These are phyloP conservation scores for Phytophthora citricola DNA, from an alignment of 352 stramenopile genomes.

Conservation along the genomic window DNA sequence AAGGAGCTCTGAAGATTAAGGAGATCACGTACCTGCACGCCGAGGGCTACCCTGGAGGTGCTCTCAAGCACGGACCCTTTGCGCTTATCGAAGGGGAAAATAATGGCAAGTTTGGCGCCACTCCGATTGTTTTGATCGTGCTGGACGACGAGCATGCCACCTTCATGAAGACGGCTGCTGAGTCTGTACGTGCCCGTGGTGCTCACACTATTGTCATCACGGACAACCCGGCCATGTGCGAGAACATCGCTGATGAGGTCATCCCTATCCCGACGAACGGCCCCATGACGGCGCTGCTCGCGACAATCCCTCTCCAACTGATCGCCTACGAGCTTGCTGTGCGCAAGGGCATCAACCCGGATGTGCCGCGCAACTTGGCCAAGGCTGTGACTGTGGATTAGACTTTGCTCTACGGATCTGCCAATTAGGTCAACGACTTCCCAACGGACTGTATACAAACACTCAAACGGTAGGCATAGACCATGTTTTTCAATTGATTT, in stretches of 20 bases:
- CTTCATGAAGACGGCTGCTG: conserved; percentile 95
- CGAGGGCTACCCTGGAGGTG: conserved; percentile 97
- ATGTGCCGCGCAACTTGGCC: conserved; percentile 98
- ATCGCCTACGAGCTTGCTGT: conserved; percentile 98
- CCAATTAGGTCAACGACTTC: conserved; percentile 20
- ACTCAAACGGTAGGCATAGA: conserved; percentile 19
- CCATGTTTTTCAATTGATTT: conserved; percentile 14
- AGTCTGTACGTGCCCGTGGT: conserved; percentile 96
- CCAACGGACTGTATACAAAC: conserved; percentile 17
- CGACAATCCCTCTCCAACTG: conserved; percentile 97
- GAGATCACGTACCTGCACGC: conserved; percentile 99
- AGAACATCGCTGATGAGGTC: conserved; percentile 94
- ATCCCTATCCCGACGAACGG: conserved; percentile 97
- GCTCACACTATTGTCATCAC: conserved; percentile 98
- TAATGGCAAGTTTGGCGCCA: conserved; percentile 94
- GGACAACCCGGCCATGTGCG: conserved; percentile 94
- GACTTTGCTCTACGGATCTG: conserved; percentile 27
- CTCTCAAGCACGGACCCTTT: conserved; percentile 99
- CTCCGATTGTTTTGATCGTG: conserved; percentile 97
- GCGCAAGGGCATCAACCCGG: conserved; percentile 97
- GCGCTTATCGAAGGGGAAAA: conserved; percentile 97
- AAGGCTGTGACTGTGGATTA: conserved; percentile 99
- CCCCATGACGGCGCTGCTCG: conserved; percentile 95
- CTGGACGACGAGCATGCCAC: conserved; percentile 97
- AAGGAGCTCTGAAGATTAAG: conserved; percentile 99